phyloP scores from a whole-genome alignment of 352 stramenopile genomes.

The Elongisporangium anandrum region DNA sequence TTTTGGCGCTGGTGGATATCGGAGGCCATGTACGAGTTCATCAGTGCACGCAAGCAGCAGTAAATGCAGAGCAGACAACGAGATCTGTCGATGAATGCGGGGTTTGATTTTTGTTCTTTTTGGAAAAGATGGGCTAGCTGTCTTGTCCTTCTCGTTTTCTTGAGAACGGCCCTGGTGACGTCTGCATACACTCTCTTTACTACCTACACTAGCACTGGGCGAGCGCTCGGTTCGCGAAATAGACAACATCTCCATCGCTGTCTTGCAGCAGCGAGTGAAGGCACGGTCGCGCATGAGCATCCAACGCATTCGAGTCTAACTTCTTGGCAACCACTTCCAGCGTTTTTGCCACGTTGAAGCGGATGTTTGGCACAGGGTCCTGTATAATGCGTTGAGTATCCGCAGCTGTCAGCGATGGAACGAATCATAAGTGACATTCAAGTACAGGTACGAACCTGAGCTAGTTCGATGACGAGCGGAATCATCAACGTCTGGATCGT shows the following conservation, averaged over 20 bases:
- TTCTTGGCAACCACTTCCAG: slow-evolving; percentile 84
- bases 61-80: slow-evolving; percentile 2
- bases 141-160: background rate
- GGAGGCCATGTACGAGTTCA: slow-evolving; percentile 27
- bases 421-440: background rate
- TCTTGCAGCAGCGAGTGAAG: slow-evolving; percentile 88
- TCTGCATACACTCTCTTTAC: background rate
- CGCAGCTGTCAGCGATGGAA: background rate
- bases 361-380: slow-evolving; percentile 97
- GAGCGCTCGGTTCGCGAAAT: slow-evolving; percentile 87
- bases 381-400: slow-evolving; percentile 15
- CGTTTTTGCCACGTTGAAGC: slow-evolving; percentile 98
- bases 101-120: background rate
- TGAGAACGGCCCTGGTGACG: too few species aligned
- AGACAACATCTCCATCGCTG: slow-evolving; percentile 92
- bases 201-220: slow-evolving; percentile 38
- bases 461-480: slow-evolving; percentile 90
- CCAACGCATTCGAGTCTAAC: slow-evolving; percentile 58
- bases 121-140: background rate
- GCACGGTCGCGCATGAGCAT: slow-evolving; percentile 78
- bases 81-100: slow-evolving; percentile 2
- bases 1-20: slow-evolving; percentile 63
- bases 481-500: slow-evolving; percentile 87
- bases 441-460: slow-evolving; percentile 42
- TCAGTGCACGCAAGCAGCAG: slow-evolving; percentile 2